Evolutionary conservation across 495 filamentous ascomycete genomes (phyloP), one percentile per base, ranked within the genome.

Genomic region (Tuber brumale): DNA sequence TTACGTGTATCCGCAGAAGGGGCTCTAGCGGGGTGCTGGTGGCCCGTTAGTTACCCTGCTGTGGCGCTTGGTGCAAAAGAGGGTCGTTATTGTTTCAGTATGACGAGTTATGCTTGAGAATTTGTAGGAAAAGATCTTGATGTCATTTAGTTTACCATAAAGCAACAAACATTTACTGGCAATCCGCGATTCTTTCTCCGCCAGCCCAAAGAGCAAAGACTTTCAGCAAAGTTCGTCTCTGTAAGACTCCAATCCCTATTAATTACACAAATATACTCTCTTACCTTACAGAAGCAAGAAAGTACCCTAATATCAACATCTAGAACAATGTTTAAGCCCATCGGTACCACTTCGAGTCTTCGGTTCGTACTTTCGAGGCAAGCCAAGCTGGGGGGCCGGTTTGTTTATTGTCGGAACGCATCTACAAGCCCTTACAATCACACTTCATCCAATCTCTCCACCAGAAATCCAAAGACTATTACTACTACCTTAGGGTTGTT

Each of bases 401-500:
- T 66, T 35, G 27, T 7, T 35, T 66, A 66, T 35, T 66, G 14
- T 35, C 57, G 57, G 6, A 66, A 66, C 57, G 6, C 12, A 66
- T 35, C 57, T 35, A 14, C 57, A 35, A 66, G 12, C 57, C 27
- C 57, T 35, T 27, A 27, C 57, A 66, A 27, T 8, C 57, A 27
- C 31, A 19, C 57, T 66, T 35, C 27, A 35, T 35, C 27, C 31
- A 66, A 66, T 18, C 57, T 66, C 27, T 31, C 57, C 27, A 6
- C 27, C 27, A 5, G 27, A 35, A 31, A 35, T 31, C 57, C 27
- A 35, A 66, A 66, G 57, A 66, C 57, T 4, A 19, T 46, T n/a
- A 44, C 76, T 7, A 19, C 80, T 72, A 72, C 73, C 5, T 74
- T 77, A 27, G 75, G 73, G 0, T 74, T 81, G 69, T 70, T 80